Base-by-base conservation (phyloP, 106 monocot species). In the Dendrobium chrysotoxum region DNA sequence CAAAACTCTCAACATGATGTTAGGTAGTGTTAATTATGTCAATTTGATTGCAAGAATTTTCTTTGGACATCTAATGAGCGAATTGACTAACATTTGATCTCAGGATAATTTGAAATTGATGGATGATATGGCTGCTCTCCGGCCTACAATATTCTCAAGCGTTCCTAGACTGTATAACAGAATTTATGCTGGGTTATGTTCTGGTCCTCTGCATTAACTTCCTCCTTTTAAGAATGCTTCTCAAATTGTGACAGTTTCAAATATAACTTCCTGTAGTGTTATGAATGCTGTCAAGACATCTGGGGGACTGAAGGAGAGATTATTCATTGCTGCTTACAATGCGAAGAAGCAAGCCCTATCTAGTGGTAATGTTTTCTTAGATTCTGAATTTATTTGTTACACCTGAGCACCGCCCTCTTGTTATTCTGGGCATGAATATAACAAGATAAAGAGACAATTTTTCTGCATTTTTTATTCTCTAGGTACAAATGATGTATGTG, bases 21-120 rank as follows among this genome's bases (percentile, higher is more conserved):
- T 25, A 30, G 67, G 30, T 13, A 68, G 28, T 26, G 23, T 71
- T 35, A 31, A 23, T 38, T 71, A 15, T 38, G 31, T 38, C 31
- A 31, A 71, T 71, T 71, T 28, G n/a, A 8, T 65, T 15, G 64
- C 71, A 71, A 17, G 16, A 28, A 71, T 71, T 71, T 38, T 2
- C 17, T 71, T 7, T 35, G 31, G 31, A 38, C 71, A 71, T 65
- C 64, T 65, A 65, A 2, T 71, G 12, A 71, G 35, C 1, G 71
- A 31, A 39, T 73, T 53, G 17, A 30, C 31, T n/a, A 20, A 25
- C 54, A 72, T 81, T 25, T 88, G 46, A 74, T 81, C 79, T 18
- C 88, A 99, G 98, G 98, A 99, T 83, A 91, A 89, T 83, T 82
- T 99, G 82, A 99, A 99, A 82, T 78, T 99, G 80, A 88, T 95